Evolutionary conservation across 768 basidiomycete genomes (phyloP).

Genomic region (Multifurca ochricompacta): DNA sequence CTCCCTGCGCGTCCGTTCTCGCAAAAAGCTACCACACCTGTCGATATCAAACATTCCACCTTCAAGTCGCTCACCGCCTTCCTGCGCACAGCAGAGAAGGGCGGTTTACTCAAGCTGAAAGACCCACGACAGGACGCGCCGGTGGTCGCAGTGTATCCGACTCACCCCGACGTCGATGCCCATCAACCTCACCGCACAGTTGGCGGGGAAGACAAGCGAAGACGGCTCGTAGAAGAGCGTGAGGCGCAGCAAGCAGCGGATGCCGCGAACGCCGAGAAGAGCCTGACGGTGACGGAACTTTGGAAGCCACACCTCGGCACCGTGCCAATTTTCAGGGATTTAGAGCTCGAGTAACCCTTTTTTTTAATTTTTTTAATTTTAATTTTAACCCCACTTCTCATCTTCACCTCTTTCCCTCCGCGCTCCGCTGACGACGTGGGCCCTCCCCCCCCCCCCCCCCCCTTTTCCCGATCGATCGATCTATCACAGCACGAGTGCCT

Average conservation of each 20-base stretch:
- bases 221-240: slow-evolving; percentile 48
- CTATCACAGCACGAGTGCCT: slow-evolving; percentile 36
- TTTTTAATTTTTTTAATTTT: too few species aligned
- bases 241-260: slow-evolving; percentile 48
- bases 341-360: slow-evolving; percentile 50
- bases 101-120: slow-evolving; percentile 64
- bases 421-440: too few species aligned
- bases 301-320: slow-evolving; percentile 68
- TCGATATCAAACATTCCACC: slow-evolving; percentile 71
- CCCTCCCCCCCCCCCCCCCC: too few species aligned
- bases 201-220: slow-evolving; percentile 55
- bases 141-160: slow-evolving; percentile 40
- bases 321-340: slow-evolving; percentile 51
- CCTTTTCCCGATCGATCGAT: too few species aligned
- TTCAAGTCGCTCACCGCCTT: slow-evolving; percentile 79
- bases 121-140: slow-evolving; percentile 34
- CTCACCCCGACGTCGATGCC: slow-evolving; percentile 47
- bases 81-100: slow-evolving; percentile 71
- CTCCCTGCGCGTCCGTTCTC: slow-evolving; percentile 76
- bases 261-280: slow-evolving; percentile 37
- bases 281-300: slow-evolving; percentile 52
- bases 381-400: too few species aligned
- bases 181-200: slow-evolving; percentile 53
- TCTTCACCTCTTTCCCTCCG: neutral
- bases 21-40: slow-evolving; percentile 32